Conservation (phyloP, 208 protist genomes). For the Jaenimonas drosophilae region DNA sequence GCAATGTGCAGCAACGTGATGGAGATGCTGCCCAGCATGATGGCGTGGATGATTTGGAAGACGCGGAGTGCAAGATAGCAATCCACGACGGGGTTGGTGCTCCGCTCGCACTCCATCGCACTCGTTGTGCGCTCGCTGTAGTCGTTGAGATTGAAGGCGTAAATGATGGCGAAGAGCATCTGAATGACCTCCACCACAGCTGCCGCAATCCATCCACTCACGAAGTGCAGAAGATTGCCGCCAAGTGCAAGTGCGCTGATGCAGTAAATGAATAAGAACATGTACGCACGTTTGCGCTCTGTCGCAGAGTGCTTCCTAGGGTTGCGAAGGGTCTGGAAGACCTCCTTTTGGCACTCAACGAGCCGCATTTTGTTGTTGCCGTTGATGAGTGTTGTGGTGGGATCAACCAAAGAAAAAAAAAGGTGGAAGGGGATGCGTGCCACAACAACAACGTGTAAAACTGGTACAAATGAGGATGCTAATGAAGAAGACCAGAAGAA, state of each 20-base stretch:
- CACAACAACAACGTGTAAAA: no score
- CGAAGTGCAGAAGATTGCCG: constrained; percentile 55
- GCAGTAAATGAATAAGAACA: constrained; percentile 69
- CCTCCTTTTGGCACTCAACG: constrained; percentile 60
- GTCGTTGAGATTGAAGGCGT: constrained; percentile 21
- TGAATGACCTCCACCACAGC: constrained; percentile 41
- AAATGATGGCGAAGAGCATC: constrained; percentile 17
- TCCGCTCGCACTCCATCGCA: constrained; percentile 18
- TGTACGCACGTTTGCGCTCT: constrained; percentile 77
- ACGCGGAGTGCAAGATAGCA: constrained; percentile 13
- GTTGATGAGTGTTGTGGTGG: constrained; percentile 1
- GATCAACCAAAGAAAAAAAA: no score
- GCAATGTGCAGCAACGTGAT: constrained; percentile 6
- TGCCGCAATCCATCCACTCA: constrained; percentile 62
- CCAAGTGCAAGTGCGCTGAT: constrained; percentile 37
- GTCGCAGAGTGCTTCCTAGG: constrained; percentile 51
- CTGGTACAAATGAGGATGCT: not conserved
- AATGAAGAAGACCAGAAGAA: not conserved
- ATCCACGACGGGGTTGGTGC: constrained; percentile 18
- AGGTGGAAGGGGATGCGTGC: no score
- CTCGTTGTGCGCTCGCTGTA: constrained; percentile 19
- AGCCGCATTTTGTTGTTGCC: constrained; percentile 38
- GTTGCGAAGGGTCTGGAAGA: constrained; percentile 50
- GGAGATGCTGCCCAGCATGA: constrained; percentile 8
- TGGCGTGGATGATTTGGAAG: constrained; percentile 12